Base-by-base conservation (phyloP, 1,284 basidiomycete genomes). In the Fomitopsis schrenkii region DNA sequence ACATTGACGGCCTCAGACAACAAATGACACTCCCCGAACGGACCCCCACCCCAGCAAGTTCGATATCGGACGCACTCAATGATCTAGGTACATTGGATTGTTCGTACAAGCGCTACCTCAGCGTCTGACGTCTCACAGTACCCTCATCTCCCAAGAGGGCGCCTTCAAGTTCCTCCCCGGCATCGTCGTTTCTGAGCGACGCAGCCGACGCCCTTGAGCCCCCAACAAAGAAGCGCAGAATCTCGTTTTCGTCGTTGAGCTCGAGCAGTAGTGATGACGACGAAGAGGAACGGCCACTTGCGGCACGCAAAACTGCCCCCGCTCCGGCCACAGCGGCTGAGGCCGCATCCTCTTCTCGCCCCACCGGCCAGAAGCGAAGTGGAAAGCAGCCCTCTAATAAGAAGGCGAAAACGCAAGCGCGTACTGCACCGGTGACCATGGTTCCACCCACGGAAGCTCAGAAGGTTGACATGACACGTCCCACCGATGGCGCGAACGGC, bases 1-100 rank as follows among this genome's bases (percentile, higher is more conserved):
- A 91, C 71, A 83, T 93, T 54, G 72, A 80, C 41, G 89, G 89
- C 7, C 74, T 96, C 59, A 81, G 88, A 62, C 86, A 87, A 69
- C 91, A 92, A 74, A 87, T 94, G 81, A 79, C 77, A 50, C 74
- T 81, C 26, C 80, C 80, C 1, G 76, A 79, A 17, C 52, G 52
- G 10, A 36, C 52, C 36, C 77, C 83, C 38, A 78, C 84, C 42
- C 74, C 77, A 60, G 77, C 80, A 55, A 82, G 80, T 58, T 74
- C 73, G 22, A 64, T 75, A 17, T 72, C 74, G 1, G 73, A 74
- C 38, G 68, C 68, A 14, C 61, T 72, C 19, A 72, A 64, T 38
- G 74, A 74, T n/a, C 67, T 74, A 56, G 72, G 75, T 75, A 66
- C 62, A 72, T 70, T 38, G 56, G 56, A 48, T 53, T 62, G 6